A percentile compares a stretch with the other conserved stretches of the same genome.
Evolutionary conservation across 352 stramenopile species (phyloP).

Genomic region (Blastocystis sp.): DNA sequence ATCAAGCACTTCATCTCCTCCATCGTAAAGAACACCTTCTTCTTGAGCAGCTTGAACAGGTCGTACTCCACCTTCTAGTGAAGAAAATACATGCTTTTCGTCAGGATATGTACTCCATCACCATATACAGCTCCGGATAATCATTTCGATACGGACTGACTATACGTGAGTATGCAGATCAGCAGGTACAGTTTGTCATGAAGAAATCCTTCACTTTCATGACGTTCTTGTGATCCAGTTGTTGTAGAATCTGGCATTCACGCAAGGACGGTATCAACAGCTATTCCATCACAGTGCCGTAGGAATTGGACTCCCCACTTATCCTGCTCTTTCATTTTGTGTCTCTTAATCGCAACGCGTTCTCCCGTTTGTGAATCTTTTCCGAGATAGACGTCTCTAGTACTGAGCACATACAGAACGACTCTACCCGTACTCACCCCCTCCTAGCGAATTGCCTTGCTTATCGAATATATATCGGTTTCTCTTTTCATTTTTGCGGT

Average conservation of each 20-base stretch:
- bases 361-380: slow-evolving; percentile 37
- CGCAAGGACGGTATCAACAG: slow-evolving; percentile 31
- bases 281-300: not conserved
- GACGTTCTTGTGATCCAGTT: slow-evolving; percentile 40
- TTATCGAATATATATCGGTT: not conserved
- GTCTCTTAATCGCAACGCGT: slow-evolving; percentile 49
- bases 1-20: slow-evolving; percentile 67
- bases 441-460: not conserved
- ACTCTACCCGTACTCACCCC: not conserved
- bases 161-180: not conserved
- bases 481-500: not conserved
- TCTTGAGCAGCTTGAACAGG: slow-evolving; percentile 30
- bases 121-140: slow-evolving; percentile 65
- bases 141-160: slow-evolving; percentile 23
- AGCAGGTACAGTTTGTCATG: slow-evolving; percentile 26
- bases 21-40: slow-evolving; percentile 39
- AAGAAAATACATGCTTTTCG: not conserved
- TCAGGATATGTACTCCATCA: slow-evolving; percentile 68
- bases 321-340: slow-evolving; percentile 52
- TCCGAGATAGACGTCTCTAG: slow-evolving; percentile 32
- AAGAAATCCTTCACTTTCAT: slow-evolving; percentile 62
- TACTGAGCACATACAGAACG: not conserved
- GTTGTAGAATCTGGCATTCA: slow-evolving; percentile 58
- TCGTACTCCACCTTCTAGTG: slow-evolving; percentile 37
- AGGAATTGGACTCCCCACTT: slow-evolving; percentile 20